Evolutionary conservation across 78 protist genomes (phyloP).

Genomic region (Corallochytrium limacisporum): DNA sequence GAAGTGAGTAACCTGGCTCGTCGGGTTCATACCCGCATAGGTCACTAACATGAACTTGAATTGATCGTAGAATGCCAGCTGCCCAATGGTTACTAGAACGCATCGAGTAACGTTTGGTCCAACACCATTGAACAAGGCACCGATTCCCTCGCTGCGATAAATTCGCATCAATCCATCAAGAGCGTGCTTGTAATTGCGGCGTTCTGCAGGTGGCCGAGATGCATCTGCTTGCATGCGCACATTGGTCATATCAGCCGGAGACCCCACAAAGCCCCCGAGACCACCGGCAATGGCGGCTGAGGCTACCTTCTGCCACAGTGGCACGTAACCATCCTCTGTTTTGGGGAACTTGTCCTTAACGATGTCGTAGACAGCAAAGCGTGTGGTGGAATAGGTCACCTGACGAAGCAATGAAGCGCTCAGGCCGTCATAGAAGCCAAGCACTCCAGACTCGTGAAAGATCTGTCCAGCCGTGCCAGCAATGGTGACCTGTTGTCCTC

Average conservation of each 20-base stretch:
- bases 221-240: slow-evolving; percentile 23
- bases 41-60: background rate
- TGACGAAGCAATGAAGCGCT: slow-evolving; percentile 10
- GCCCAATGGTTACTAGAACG: background rate
- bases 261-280: slow-evolving; percentile 1
- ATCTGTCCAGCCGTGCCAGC: background rate
- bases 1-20: too few relatives aligned
- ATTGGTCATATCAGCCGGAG: slow-evolving; percentile 24
- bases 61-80: background rate
- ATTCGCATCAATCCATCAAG: background rate
- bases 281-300: slow-evolving; percentile 7
- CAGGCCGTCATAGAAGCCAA: slow-evolving; percentile 2
- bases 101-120: background rate
- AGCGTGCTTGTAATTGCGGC: background rate
- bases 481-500: background rate
- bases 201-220: background rate
- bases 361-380: slow-evolving; percentile 24
- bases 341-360: background rate
- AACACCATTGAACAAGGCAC: background rate
- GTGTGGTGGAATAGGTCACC: slow-evolving; percentile 8
- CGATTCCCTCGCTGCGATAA: background rate
- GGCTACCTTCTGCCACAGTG: too few relatives aligned
- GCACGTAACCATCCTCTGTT: too few relatives aligned
- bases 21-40: too few relatives aligned
- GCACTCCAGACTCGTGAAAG: too few relatives aligned